Evolutionary conservation across 192 early-diverging fungal species (phyloP).

Genomic region (Coemansia sp.): DNA sequence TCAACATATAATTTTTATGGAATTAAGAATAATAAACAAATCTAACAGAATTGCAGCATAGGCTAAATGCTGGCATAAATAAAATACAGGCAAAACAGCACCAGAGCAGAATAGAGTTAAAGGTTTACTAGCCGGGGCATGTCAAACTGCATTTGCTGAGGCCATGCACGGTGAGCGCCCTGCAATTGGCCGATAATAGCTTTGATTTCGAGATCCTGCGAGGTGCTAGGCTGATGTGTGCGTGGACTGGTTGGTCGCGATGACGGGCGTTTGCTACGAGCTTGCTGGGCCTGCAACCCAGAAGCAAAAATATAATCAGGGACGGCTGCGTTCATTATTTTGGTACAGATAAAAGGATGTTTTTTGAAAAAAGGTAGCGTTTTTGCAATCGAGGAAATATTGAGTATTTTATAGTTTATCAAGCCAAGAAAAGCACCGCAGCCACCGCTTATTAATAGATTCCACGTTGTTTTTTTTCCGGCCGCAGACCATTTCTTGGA

Average conservation of each 20-base stretch:
- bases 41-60: background rate
- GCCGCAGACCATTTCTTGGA: slow-evolving; percentile 2
- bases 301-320: slow-evolving; percentile 52
- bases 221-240: slow-evolving; percentile 2
- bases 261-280: slow-evolving; percentile 32
- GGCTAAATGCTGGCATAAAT: slow-evolving; percentile 1
- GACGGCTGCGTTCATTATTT: slow-evolving; percentile 27
- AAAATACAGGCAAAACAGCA: background rate
- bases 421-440: slow-evolving; percentile 5
- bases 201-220: slow-evolving; percentile 35
- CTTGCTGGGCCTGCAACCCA: slow-evolving; percentile 46
- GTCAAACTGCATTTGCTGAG: slow-evolving; percentile 45
- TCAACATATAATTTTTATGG: background rate
- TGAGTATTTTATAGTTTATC: background rate
- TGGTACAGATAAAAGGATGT: background rate
- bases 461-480: slow-evolving; percentile 1
- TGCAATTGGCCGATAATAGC: slow-evolving; percentile 36
- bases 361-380: background rate
- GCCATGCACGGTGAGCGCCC: slow-evolving; percentile 41
- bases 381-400: background rate
- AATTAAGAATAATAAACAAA: slow-evolving; percentile 1
- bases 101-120: slow-evolving; percentile 7
- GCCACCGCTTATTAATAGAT: slow-evolving; percentile 1
- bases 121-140: slow-evolving; percentile 46
- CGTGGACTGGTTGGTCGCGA: slow-evolving; percentile 26